These are phyloP conservation scores for Sechiopsis laciniata DNA, from an alignment of 306 rosid species.

Conservation along the genomic window DNA sequence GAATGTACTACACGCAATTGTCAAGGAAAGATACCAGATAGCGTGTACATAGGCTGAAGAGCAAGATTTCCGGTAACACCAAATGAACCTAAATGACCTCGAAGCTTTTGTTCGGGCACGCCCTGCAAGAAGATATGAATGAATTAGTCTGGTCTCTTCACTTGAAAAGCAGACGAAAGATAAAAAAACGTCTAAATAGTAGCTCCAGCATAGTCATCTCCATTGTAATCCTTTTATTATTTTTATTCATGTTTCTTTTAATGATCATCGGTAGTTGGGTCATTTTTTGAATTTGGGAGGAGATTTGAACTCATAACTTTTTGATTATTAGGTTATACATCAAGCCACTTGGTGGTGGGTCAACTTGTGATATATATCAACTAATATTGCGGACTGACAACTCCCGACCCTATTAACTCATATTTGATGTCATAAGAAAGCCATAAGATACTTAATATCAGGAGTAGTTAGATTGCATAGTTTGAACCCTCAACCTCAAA, in stretches of 20 bases:
- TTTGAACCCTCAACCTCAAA: constrained; percentile 13
- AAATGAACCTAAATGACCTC: constrained; percentile 87
- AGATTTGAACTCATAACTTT: too few species aligned
- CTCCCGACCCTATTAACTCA: background rate
- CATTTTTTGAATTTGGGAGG: too few species aligned
- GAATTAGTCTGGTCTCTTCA: too few species aligned
- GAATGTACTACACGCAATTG: background rate
- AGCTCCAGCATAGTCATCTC: background rate
- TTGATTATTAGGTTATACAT: too few species aligned
- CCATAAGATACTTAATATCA: background rate
- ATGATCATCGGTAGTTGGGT: background rate
- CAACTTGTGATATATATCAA: background rate
- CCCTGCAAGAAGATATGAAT: constrained; percentile 53
- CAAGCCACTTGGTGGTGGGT: background rate
- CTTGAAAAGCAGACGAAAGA: too few species aligned
- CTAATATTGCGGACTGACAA: background rate
- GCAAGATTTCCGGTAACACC: constrained; percentile 99
- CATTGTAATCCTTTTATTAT: background rate
- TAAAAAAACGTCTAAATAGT: background rate
- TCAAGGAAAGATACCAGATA: constrained; percentile 59
- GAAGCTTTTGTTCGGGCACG: constrained; percentile 97
- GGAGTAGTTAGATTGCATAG: background rate
- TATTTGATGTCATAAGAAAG: background rate
- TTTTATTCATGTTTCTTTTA: background rate
- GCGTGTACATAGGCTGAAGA: constrained; percentile 97